These are phyloP conservation scores for Jatropha podagrica DNA, from an alignment of 441 rosid species.

Conservation along the genomic window DNA sequence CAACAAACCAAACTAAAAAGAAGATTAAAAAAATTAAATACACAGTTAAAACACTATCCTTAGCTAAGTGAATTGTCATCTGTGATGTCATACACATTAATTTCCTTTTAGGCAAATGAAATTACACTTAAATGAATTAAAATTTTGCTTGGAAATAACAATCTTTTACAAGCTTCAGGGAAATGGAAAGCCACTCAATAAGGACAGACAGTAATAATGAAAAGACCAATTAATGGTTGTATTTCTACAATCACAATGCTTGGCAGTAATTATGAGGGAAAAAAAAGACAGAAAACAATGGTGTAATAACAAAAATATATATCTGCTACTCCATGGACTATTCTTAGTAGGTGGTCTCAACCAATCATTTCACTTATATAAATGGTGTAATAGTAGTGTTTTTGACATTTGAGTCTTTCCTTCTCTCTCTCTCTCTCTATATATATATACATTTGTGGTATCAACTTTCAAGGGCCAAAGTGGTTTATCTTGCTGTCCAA, in stretches of 20 bases:
- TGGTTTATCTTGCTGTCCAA: constrained; percentile 26
- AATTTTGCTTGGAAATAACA: constrained; percentile 3
- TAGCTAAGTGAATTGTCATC: constrained; percentile 6
- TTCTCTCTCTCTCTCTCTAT: neutral
- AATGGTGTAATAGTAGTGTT: neutral
- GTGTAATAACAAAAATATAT: neutral
- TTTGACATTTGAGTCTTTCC: neutral
- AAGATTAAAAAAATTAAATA: neutral
- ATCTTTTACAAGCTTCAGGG: neutral
- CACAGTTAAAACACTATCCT: constrained; percentile 9
- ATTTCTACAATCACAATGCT: constrained; percentile 18
- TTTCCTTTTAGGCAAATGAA: neutral
- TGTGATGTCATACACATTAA: neutral
- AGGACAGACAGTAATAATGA: constrained; percentile 13
- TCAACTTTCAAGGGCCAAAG: constrained; percentile 11
- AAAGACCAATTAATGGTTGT: neutral
- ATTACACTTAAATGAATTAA: neutral
- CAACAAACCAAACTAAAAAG: constrained; percentile 5
- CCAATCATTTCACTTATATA: constrained; percentile 21
- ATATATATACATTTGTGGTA: neutral
- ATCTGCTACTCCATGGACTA: constrained; percentile 23
- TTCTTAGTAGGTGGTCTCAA: constrained; percentile 18
- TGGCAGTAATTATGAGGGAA: neutral
- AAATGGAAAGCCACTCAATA: constrained; percentile 7
- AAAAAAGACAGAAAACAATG: neutral